Conservation (phyloP, 169 alveolate species). For the Plasmodium ovale region DNA sequence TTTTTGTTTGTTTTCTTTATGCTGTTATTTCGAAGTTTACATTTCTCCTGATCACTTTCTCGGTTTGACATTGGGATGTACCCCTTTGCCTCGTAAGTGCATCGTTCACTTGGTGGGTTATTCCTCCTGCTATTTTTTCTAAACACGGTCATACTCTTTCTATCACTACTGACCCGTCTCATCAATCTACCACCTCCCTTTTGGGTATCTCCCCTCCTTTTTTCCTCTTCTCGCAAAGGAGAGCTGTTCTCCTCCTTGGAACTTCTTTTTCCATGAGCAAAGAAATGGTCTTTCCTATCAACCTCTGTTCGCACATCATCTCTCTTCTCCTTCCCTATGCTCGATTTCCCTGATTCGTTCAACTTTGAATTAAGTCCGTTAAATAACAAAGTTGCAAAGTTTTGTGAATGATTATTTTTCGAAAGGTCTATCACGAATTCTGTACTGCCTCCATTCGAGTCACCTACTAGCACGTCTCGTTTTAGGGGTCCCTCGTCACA, state of each 20-base stretch:
- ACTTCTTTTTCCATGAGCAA: too few relatives aligned
- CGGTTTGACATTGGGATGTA: conserved; percentile 9
- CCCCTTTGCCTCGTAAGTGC: conserved; percentile 28
- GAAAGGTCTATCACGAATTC: background rate
- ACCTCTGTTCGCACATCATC: background rate
- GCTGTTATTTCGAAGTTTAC: background rate
- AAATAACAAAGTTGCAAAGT: background rate
- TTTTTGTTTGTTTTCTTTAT: background rate
- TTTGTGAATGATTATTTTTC: background rate
- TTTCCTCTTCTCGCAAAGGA: too few relatives aligned
- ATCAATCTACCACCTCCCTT: too few relatives aligned
- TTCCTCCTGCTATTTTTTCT: background rate
- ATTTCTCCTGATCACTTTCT: background rate
- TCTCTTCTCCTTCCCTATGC: background rate
- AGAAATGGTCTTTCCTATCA: too few relatives aligned
- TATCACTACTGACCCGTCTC: too few relatives aligned
- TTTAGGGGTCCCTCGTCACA: background rate
- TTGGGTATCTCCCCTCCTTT: too few relatives aligned
- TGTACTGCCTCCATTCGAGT: background rate
- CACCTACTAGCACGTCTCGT: background rate
- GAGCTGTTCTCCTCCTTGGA: too few relatives aligned
- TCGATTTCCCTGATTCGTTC: background rate
- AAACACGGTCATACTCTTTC: background rate
- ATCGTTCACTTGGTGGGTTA: background rate
- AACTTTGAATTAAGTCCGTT: background rate